Percentiles rank a stretch among this genome's conserved stretches.
These are phyloP conservation scores for Curvularia eragrostidis DNA, from an alignment of 2,329 filamentous ascomycete species.

Conservation along the genomic window DNA sequence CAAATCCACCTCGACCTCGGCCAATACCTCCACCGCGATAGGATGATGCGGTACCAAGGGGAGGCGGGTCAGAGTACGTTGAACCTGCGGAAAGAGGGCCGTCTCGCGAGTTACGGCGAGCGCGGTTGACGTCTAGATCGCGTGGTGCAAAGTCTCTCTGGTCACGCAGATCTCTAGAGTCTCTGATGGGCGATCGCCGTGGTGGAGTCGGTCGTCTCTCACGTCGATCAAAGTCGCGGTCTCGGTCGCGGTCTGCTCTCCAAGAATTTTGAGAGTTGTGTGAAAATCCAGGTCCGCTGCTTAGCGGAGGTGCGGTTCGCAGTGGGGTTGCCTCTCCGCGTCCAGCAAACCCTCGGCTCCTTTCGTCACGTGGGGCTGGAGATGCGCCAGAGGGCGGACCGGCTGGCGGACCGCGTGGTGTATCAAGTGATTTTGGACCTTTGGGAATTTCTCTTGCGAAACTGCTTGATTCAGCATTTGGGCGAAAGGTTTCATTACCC, in stretches of 20 bases:
- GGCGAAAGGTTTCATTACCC: slow-evolving; percentile 46
- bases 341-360: slow-evolving; percentile 66
- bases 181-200: slow-evolving; percentile 68
- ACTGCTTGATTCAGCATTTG: slow-evolving; percentile 35
- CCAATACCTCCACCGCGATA: slow-evolving; percentile 61
- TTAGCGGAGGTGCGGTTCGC: slow-evolving; percentile 63
- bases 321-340: slow-evolving; percentile 67
- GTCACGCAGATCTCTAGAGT: slow-evolving; percentile 64
- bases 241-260: slow-evolving; percentile 59
- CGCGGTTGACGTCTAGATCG: slow-evolving; percentile 70
- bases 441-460: slow-evolving; percentile 71
- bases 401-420: slow-evolving; percentile 51
- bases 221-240: slow-evolving; percentile 62
- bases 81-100: slow-evolving; percentile 75
- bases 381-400: slow-evolving; percentile 41
- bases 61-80: slow-evolving; percentile 68
- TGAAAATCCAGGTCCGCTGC: slow-evolving; percentile 30
- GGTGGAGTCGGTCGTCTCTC: slow-evolving; percentile 68
- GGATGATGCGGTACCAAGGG: slow-evolving; percentile 62
- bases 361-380: slow-evolving; percentile 60
- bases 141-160: slow-evolving; percentile 67
- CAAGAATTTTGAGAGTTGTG: slow-evolving; percentile 57
- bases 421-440: slow-evolving; percentile 80
- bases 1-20: slow-evolving; percentile 58
- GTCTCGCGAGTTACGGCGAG: slow-evolving; percentile 73